phyloP scores from a whole-genome alignment of 768 basidiomycete species.

The Russula olivacea region DNA sequence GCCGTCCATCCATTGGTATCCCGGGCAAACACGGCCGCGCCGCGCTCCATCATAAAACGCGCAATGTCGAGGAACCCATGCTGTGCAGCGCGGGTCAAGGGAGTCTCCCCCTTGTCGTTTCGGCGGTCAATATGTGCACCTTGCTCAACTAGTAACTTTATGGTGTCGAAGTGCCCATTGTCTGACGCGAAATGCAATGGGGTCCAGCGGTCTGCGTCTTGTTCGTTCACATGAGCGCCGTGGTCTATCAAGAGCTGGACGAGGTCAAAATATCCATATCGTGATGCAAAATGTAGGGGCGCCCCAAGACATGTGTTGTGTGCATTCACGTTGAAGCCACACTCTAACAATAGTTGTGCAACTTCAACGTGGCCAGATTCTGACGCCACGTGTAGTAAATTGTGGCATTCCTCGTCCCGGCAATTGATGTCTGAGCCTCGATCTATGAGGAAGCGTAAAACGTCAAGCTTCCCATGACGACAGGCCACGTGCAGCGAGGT shows the following conservation, averaged over 20 bases:
- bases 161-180: background rate
- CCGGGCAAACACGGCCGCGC: background rate
- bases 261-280: background rate
- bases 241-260: background rate
- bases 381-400: background rate
- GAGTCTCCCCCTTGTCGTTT: background rate
- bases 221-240: background rate
- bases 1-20: background rate
- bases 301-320: background rate
- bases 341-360: background rate
- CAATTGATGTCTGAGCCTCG: background rate
- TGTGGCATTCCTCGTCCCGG: rapidly evolving
- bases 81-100: background rate
- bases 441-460: background rate
- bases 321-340: background rate
- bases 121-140: background rate
- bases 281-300: background rate
- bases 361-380: background rate
- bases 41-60: background rate
- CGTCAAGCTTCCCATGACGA: background rate
- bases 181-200: background rate
- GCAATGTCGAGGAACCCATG: background rate
- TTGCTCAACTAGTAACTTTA: background rate
- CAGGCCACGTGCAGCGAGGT: background rate
- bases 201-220: background rate